A percentile compares a stretch with the other conserved stretches of the same genome.
Conservation (phyloP, 306 rosid species). For the Cercis canadensis region DNA sequence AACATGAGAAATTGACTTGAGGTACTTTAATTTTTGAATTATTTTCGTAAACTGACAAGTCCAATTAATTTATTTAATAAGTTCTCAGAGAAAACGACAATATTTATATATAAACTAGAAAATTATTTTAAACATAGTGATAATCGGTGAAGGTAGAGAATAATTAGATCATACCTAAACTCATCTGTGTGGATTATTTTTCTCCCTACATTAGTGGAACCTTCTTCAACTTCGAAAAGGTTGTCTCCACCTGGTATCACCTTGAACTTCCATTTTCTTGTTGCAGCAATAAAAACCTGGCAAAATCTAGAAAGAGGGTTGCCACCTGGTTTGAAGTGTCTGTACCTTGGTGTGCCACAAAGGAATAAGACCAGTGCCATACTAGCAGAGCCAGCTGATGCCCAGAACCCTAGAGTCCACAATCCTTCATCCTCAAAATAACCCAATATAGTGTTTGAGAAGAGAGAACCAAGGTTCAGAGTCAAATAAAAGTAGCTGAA, state of each 20-base stretch:
- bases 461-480: conserved; percentile 75
- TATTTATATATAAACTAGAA: too few species aligned
- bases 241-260: conserved; percentile 35
- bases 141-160: too few species aligned
- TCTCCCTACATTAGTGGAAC: conserved; percentile 45
- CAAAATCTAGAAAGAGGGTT: conserved; percentile 76
- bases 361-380: conserved; percentile 69
- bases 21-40: too few species aligned
- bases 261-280: conserved; percentile 67
- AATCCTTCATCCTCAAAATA: conserved; percentile 75
- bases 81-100: too few species aligned
- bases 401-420: conserved; percentile 85
- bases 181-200: conserved; percentile 72
- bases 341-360: conserved; percentile 69
- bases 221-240: conserved; percentile 51
- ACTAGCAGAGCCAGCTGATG: conserved; percentile 75
- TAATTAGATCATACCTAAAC: conserved; percentile 54
- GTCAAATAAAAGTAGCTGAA: conserved; percentile 90
- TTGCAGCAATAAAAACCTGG: conserved; percentile 67
- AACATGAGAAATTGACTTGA: too few species aligned
- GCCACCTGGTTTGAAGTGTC: conserved; percentile 68
- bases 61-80: too few species aligned
- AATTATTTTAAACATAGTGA: too few species aligned
- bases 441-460: conserved; percentile 79
- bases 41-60: too few species aligned